Base-by-base conservation (phyloP, 495 filamentous ascomycete genomes). In the Aspergillus sclerotioniger region DNA sequence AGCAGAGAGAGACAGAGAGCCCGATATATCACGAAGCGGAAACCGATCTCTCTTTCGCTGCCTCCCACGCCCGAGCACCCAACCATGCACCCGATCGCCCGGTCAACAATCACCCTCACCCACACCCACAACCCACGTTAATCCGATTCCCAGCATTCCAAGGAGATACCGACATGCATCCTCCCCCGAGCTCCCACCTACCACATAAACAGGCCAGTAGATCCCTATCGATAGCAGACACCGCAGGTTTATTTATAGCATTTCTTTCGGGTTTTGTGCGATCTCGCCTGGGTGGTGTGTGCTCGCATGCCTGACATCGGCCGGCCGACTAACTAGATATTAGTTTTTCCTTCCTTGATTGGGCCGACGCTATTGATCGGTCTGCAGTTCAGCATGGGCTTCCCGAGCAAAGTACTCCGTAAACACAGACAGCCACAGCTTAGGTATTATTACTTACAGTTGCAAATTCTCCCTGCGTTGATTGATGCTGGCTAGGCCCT, bases 51-150 rank as follows among this genome's bases (percentile, higher is more conserved):
- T 15, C 12, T 41, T 13, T 13, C 25, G 2, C 2, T 25, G 25
- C 5, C 37, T 41, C 37, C 10, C 37, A 41, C 37, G 37, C 37
- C 37, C 37, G 37, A 41, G 37, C 28, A 50, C 15, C 47, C 47
- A 50, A 50, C 31, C 28, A 50, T 50, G 47, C 47, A 50, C 10
- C 47, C 47, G 47, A 50, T 50, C 47, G 47, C 47, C 47, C 47
- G 47, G 47, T 50, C 47, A 50, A 50, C 47, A 50, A 50, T 16
- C 47, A 25, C 25, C 25, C 12, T 16, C 47, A 12, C 9, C 46
- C 46, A 37, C 13, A 2, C 37, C 13, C 37, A 12, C 37, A 15
- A 7, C 37, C 37, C 25, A 46, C 44, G 44, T 50, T 50, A 50
- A 50, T 31, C 28, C 28, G 8, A 25, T 31, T 50, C 47, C 47